Base-by-base conservation (phyloP, 352 stramenopile genomes). In the Pythium rishiriense region DNA sequence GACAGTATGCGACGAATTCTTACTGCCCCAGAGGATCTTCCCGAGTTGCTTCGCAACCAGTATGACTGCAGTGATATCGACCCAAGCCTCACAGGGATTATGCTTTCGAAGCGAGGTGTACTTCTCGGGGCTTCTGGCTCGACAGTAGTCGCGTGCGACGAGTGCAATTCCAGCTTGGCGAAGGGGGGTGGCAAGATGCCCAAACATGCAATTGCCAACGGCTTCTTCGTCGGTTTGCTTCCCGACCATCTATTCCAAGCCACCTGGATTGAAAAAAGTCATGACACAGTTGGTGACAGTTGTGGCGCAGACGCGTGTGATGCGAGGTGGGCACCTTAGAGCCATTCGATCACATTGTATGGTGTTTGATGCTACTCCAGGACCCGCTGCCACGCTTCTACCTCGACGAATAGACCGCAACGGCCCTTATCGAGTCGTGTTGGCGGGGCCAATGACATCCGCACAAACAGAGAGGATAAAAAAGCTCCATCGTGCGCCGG, bases 331-430 rank as follows among this genome's bases (percentile, higher is more conserved):
- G 1, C n/a, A 9, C 0, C 68, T 69, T 25, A 39, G 63, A 2
- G 12, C 53, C 0, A 75, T 75, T 25, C 62, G 59, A 1, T 75
- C 68, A 4, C 62, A 75, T 24, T 69, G 63, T 7, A 31, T 52
- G 46, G 46, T 54, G 1, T 69, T 71, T 49, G 68, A 74, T 25
- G 52, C 68, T 4, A 74, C 62, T 5, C 61, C 66, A 4, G 57
- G 62, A 0, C 58, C 68, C 6, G 25, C 62, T 8, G 62, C 66
- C 0, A 68, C 59, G 7, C 37, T 33, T 62, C 22, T 56, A 65
- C 67, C 67, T 10, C 41, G 47, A 0, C 22, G 54, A 35, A 22
- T 66, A 5, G 45, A 66, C 31, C 31, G 46, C 1, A 25, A 54
- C 3, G 49, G 51, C 2, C 15, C 37, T 0, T 74, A 69, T 46